Conservation (phyloP, 2,329 filamentous ascomycete species). For the Emergomyces pasteurianus region DNA sequence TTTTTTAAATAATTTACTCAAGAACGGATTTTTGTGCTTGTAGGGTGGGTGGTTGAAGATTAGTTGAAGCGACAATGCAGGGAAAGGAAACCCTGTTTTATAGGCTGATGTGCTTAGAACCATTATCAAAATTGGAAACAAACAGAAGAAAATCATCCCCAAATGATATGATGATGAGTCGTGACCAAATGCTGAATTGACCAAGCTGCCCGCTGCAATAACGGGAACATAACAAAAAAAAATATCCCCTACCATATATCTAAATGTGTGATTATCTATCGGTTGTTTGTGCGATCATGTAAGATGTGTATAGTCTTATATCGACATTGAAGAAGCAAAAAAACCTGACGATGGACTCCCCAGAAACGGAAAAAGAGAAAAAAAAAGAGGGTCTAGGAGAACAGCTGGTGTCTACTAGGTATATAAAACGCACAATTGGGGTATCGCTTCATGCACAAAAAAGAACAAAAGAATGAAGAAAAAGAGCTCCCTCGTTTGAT, state of each 20-base stretch:
- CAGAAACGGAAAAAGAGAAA: neutral
- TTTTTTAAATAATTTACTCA: too few relatives aligned
- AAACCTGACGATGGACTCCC: neutral
- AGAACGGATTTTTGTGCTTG: too few relatives aligned
- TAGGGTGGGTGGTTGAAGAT: too few relatives aligned
- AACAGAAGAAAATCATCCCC: too few relatives aligned
- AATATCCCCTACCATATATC: neutral
- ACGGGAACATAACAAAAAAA: neutral
- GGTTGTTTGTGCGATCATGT: neutral
- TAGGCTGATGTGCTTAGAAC: too few relatives aligned
- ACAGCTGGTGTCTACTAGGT: neutral
- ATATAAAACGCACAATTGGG: neutral
- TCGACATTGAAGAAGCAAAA: neutral
- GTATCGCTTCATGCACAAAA: slow-evolving; percentile 1
- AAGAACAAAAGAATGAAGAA: neutral
- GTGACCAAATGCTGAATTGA: too few relatives aligned
- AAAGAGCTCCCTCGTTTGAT: neutral
- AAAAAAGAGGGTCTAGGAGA: neutral
- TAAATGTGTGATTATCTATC: neutral
- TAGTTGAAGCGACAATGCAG: too few relatives aligned
- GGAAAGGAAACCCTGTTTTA: too few relatives aligned
- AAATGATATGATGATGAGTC: too few relatives aligned
- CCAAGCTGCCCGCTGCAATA: too few relatives aligned
- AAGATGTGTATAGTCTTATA: neutral
- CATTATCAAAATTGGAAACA: too few relatives aligned